phyloP scores from a whole-genome alignment of 176 grass and related monocot species.

The Ensete ventricosum region DNA sequence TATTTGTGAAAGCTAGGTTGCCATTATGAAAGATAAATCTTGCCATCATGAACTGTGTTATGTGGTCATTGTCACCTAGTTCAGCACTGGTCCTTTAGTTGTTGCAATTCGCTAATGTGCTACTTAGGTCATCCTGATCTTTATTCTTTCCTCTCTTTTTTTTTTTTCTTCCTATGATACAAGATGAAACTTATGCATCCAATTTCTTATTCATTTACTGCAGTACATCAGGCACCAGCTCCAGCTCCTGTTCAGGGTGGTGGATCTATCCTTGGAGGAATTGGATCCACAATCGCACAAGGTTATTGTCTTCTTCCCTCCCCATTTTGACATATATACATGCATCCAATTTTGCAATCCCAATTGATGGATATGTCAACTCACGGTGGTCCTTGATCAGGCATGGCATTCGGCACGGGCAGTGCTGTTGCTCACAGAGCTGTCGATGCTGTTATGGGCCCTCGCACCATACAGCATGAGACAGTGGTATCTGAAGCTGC shows the following conservation, averaged over 20 bases:
- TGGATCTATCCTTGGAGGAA: conserved; percentile 19
- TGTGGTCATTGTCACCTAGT: too few relatives aligned
- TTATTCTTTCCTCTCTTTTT: too few relatives aligned
- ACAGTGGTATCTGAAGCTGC: conserved; percentile 14
- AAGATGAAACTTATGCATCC: not conserved
- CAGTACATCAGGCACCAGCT: conserved; percentile 10
- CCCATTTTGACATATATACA: not conserved
- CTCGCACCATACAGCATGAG: conserved; percentile 29
- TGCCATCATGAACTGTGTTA: too few relatives aligned
- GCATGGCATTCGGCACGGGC: conserved; percentile 31
- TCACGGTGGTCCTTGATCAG: not conserved
- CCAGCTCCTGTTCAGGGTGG: conserved; percentile 26
- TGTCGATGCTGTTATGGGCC: conserved; percentile 31
- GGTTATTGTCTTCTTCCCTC: not conserved
- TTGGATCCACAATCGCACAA: conserved; percentile 19
- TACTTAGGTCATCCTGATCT: too few relatives aligned
- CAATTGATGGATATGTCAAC: not conserved
- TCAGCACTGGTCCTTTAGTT: too few relatives aligned
- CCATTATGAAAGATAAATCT: too few relatives aligned
- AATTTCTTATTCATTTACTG: not conserved
- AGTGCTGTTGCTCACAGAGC: conserved; percentile 33
- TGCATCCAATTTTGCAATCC: not conserved
- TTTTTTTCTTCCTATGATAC: too few relatives aligned
- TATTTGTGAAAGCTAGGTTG: too few relatives aligned
- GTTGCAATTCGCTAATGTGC: too few relatives aligned